Conservation (phyloP, 2,329 filamentous ascomycete genomes). For the Talaromyces sp. region DNA sequence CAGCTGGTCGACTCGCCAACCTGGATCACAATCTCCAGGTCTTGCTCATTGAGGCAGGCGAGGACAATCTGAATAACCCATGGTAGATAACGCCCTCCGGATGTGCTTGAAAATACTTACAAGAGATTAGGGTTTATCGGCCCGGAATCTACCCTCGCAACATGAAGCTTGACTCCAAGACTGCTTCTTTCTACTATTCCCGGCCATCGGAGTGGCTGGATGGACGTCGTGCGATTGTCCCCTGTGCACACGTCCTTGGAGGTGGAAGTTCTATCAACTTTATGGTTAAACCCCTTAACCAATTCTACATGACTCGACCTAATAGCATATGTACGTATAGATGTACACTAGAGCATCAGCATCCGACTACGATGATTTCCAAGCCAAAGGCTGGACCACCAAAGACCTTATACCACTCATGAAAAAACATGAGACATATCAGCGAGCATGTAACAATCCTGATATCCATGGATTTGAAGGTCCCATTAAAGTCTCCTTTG, state of each 20-base stretch:
- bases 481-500: slow-evolving; percentile 79
- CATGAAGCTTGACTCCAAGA: slow-evolving; percentile 79
- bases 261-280: slow-evolving; percentile 76
- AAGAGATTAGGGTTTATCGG: slow-evolving; percentile 61
- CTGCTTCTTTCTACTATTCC: slow-evolving; percentile 77
- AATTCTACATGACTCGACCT: not conserved
- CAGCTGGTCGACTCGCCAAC: slow-evolving; percentile 61
- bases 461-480: slow-evolving; percentile 72
- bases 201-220: slow-evolving; percentile 70
- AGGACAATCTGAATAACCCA: slow-evolving; percentile 74
- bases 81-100: slow-evolving; percentile 43
- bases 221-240: slow-evolving; percentile 71
- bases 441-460: slow-evolving; percentile 61
- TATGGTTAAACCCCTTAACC: slow-evolving; percentile 52
- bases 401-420: slow-evolving; percentile 73
- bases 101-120: not conserved
- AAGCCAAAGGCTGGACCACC: slow-evolving; percentile 75
- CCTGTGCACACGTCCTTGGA: slow-evolving; percentile 69
- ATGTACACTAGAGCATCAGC: slow-evolving; percentile 73
- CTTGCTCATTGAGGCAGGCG: slow-evolving; percentile 68
- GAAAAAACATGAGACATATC: slow-evolving; percentile 79
- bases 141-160: slow-evolving; percentile 75
- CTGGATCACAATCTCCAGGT: slow-evolving; percentile 72
- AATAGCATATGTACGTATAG: slow-evolving; percentile 33
- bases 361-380: slow-evolving; percentile 75